A percentile compares a stretch with the other conserved stretches of the same genome.
These are phyloP conservation scores for Talinum fruticosum DNA, from an alignment of 148 eudicot genomes.

Conservation along the genomic window DNA sequence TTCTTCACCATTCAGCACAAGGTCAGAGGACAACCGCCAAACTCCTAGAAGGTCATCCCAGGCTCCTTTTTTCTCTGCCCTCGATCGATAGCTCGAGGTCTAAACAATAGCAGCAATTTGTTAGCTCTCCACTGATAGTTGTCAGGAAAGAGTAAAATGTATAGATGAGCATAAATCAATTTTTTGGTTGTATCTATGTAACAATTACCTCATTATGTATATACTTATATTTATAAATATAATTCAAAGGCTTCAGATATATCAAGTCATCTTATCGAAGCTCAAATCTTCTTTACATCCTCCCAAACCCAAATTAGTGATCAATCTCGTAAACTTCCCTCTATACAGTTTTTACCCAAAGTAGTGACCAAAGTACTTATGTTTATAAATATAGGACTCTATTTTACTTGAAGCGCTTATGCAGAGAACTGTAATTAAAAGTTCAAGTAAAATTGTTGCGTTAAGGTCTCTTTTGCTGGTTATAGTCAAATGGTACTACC, in stretches of 20 bases:
- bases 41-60: constrained; percentile 43
- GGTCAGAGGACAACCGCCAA: constrained; percentile 44
- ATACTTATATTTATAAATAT: neutral
- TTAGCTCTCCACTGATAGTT: constrained; percentile 14
- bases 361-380: too few species aligned
- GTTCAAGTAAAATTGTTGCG: too few species aligned
- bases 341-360: too few species aligned
- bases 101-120: too few species aligned
- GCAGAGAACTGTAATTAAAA: too few species aligned
- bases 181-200: constrained; percentile 17
- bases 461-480: too few species aligned
- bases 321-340: neutral
- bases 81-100: constrained; percentile 46
- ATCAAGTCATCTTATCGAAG: neutral
- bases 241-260: neutral
- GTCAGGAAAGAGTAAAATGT: constrained; percentile 13
- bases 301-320: neutral
- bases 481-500: too few species aligned
- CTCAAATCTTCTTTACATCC: neutral
- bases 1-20: constrained; percentile 41
- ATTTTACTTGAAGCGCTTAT: too few species aligned
- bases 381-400: too few species aligned
- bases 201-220: neutral
- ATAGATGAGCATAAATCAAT: neutral
- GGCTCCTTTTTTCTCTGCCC: constrained; percentile 55